These are phyloP conservation scores for Alternaria angustiovoidea DNA, from an alignment of 2,329 filamentous ascomycete species.

Conservation along the genomic window DNA sequence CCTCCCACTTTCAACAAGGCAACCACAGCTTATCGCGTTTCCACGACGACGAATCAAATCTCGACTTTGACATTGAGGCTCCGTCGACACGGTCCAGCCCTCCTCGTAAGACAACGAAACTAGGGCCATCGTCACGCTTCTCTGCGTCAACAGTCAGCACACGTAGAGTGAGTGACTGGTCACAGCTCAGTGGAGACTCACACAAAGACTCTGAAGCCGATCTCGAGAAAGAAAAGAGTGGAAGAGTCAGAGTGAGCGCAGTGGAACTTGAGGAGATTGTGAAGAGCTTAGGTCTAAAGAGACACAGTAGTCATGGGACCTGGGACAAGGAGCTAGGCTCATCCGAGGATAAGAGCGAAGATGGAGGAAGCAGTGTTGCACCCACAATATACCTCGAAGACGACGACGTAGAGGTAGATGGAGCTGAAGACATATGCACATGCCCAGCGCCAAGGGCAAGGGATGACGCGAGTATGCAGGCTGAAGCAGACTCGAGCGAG, in stretches of 20 bases:
- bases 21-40: conserved; percentile 20
- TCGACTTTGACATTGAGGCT: conserved; percentile 39
- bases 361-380: background rate
- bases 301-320: background rate
- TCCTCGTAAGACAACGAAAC: conserved; percentile 21
- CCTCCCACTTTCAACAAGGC: background rate
- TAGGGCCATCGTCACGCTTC: conserved; percentile 14
- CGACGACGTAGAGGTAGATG: background rate
- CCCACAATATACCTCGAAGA: background rate
- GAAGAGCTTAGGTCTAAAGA: background rate
- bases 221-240: background rate
- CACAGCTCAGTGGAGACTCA: conserved; percentile 29
- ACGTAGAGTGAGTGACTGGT: conserved; percentile 29
- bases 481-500: conserved; percentile 6
- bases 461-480: background rate
- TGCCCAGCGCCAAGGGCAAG: background rate
- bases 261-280: conserved; percentile 8
- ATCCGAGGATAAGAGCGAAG: background rate
- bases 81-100: conserved; percentile 13
- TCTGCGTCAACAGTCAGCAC: conserved; percentile 12
- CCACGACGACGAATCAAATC: conserved; percentile 35
- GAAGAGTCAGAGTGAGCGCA: background rate
- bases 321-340: background rate
- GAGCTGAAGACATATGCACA: background rate
- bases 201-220: conserved; percentile 5